Percentiles rank a stretch among this genome's conserved stretches.
Evolutionary conservation across 2,329 filamentous ascomycete species (phyloP).

Genomic region (Apiospora saccharicola): DNA sequence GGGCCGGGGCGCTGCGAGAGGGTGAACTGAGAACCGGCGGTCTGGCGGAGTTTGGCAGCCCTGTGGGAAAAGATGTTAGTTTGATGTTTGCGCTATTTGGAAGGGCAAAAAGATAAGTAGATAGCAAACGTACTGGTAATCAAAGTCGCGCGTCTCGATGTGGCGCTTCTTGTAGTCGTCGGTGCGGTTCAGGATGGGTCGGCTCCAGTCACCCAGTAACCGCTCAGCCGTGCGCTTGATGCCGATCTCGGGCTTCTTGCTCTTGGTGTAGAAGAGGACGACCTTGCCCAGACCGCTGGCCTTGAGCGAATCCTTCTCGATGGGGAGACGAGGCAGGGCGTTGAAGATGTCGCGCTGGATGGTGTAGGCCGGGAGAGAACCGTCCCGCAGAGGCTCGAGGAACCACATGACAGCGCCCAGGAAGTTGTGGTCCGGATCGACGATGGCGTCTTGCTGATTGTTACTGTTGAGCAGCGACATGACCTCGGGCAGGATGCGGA

Average conservation of each 20-base stretch:
- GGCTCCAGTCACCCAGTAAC: conserved; percentile 93
- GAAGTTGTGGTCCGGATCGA: conserved; percentile 95
- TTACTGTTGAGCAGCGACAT: conserved; percentile 88
- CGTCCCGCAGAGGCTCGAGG: conserved; percentile 93
- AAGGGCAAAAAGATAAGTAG: not conserved
- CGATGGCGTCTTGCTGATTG: conserved; percentile 81
- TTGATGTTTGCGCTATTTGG: not conserved
- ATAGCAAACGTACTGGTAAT: conserved; percentile 61
- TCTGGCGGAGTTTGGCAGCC: conserved; percentile 61
- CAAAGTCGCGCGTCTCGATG: conserved; percentile 69
- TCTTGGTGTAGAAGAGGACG: conserved; percentile 95
- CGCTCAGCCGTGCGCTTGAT: conserved; percentile 96
- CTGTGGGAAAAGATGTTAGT: conserved; percentile 42
- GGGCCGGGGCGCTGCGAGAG: conserved; percentile 55
- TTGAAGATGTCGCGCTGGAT: conserved; percentile 95
- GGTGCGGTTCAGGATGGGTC: conserved; percentile 90
- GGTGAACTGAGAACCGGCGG: conserved; percentile 52
- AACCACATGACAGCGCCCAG: conserved; percentile 96
- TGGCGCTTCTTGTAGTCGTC: conserved; percentile 92
- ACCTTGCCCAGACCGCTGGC: conserved; percentile 96
- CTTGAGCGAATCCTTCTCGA: conserved; percentile 88
- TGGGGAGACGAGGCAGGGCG: conserved; percentile 79
- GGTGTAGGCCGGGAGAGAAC: conserved; percentile 92
- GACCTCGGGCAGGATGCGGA: conserved; percentile 92
- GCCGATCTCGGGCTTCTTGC: conserved; percentile 82